Evolutionary conservation across 345 rosid species (phyloP).

Genomic region (Euphorbia lathyris): DNA sequence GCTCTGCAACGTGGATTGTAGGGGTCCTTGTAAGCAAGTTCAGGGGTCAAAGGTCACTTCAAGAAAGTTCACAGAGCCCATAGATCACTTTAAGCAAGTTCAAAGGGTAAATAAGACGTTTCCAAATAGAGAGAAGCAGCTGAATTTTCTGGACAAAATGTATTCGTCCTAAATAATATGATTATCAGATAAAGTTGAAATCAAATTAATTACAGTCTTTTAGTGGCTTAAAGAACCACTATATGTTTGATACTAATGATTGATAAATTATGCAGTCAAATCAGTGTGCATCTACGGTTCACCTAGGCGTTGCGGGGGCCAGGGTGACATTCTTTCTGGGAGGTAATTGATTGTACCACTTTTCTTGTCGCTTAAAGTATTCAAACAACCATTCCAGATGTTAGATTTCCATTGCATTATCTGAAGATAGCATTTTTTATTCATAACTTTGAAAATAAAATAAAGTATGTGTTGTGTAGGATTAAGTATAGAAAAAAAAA

Average conservation of each 20-base stretch:
- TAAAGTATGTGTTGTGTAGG: not conserved
- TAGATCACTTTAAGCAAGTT: no score
- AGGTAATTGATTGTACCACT: constrained; percentile 41
- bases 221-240: not conserved
- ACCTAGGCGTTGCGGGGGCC: constrained; percentile 94
- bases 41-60: no score
- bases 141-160: no score
- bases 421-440: not conserved
- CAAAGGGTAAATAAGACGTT: no score
- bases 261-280: constrained; percentile 49
- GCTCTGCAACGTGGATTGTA: no score
- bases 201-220: not conserved
- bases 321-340: constrained; percentile 97
- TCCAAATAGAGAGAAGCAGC: no score
- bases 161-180: no score
- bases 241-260: constrained; percentile 3
- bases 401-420: not conserved
- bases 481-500: not conserved
- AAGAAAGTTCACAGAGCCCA: no score
- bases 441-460: not conserved
- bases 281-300: constrained; percentile 78
- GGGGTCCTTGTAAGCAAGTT: no score
- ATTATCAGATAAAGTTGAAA: not conserved
- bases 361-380: not conserved
- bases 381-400: not conserved